phyloP scores from a whole-genome alignment of 148 eudicot species.

The Camellia lanceoleosa region DNA sequence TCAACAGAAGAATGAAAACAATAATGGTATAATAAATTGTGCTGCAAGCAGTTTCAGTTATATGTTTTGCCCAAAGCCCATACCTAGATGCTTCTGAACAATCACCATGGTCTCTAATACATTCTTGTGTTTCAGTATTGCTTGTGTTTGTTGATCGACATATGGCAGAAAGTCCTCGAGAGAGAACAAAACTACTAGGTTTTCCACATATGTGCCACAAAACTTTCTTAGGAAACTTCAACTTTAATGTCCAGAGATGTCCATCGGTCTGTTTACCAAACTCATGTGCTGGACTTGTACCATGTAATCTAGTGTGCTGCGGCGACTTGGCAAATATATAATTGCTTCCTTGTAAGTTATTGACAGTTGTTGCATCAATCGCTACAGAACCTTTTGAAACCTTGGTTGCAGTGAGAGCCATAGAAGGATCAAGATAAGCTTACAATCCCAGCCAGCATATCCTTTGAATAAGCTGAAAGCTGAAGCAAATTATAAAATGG shows the following conservation, averaged over 20 bases:
- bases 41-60: not conserved
- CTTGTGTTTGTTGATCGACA: constrained; percentile 53
- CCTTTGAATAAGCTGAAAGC: constrained; percentile 12
- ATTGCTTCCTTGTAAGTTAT: constrained; percentile 39
- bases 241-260: constrained; percentile 29
- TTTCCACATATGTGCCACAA: constrained; percentile 39
- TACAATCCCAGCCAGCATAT: constrained; percentile 13
- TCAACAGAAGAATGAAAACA: not conserved
- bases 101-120: not conserved
- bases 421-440: constrained; percentile 9
- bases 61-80: not conserved
- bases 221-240: constrained; percentile 32
- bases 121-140: not conserved
- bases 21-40: not conserved
- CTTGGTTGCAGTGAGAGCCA: constrained; percentile 23
- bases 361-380: constrained; percentile 25
- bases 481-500: not conserved
- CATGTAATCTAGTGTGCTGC: constrained; percentile 34
- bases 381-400: constrained; percentile 6
- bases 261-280: constrained; percentile 38
- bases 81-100: constrained; percentile 12
- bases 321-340: constrained; percentile 48
- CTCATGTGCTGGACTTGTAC: constrained; percentile 35
- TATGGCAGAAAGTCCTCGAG: constrained; percentile 39
- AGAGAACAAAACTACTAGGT: constrained; percentile 20